Conservation (phyloP, 345 rosid species). For the Eucalyptus grandis region DNA sequence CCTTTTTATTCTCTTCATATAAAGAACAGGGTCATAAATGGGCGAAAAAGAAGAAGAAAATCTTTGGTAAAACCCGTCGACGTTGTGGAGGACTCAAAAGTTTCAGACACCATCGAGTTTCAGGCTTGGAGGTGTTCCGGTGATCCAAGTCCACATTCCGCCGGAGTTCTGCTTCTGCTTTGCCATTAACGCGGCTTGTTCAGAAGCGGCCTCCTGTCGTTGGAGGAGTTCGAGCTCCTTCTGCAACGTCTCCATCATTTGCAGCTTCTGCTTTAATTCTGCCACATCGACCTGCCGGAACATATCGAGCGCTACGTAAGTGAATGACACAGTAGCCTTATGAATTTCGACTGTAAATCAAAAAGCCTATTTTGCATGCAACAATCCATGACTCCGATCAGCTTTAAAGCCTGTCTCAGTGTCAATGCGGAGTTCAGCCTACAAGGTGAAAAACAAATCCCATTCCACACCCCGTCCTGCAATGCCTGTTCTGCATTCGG, state of each 20-base stretch:
- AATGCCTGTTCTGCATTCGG: background rate
- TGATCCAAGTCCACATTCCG: conserved; percentile 98
- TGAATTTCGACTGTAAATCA: background rate
- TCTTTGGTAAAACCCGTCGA: background rate
- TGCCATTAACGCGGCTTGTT: conserved; percentile 68
- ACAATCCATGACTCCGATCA: background rate
- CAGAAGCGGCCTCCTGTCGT: conserved; percentile 97
- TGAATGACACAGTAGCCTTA: background rate
- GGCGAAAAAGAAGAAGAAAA: background rate
- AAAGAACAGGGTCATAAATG: background rate
- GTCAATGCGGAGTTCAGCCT: background rate
- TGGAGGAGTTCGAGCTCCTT: conserved; percentile 89
- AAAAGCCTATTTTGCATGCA: background rate
- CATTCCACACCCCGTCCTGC: background rate
- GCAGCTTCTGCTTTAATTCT: conserved; percentile 86
- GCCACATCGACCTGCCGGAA: conserved; percentile 88
- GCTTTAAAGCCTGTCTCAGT: background rate
- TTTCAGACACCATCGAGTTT: conserved; percentile 1
- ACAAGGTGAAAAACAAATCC: too few species aligned
- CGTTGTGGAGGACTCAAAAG: background rate
- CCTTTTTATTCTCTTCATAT: background rate
- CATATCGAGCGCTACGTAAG: background rate
- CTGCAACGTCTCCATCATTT: conserved; percentile 69
- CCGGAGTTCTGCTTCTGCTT: conserved; percentile 72
- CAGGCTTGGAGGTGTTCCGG: conserved; percentile 49